Evolutionary conservation across 352 stramenopile genomes (phyloP).

Genomic region (Nannochloropsis limnetica): DNA sequence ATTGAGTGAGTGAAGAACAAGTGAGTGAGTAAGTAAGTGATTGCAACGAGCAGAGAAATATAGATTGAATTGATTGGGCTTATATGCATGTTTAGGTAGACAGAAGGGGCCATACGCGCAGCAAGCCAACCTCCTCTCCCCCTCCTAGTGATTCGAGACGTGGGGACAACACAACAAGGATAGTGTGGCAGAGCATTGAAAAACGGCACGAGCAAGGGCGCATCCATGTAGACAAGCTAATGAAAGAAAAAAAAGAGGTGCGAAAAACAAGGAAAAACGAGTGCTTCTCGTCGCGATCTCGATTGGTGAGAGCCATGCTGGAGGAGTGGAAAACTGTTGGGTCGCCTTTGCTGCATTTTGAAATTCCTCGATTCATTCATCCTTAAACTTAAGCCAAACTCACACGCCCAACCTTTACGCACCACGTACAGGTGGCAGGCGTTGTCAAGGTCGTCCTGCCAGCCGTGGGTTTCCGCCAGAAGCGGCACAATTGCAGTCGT

Average conservation of each 20-base stretch:
- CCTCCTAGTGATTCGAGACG: too few species aligned
- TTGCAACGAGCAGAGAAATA: neutral
- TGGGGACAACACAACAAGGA: too few species aligned
- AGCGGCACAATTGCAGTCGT: neutral
- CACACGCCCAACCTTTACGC: neutral
- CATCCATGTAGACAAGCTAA: too few species aligned
- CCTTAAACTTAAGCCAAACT: neutral
- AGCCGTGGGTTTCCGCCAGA: neutral
- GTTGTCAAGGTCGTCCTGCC: neutral
- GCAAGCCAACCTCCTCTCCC: too few species aligned
- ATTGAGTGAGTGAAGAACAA: too few species aligned
- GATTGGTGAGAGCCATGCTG: neutral
- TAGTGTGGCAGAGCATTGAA: too few species aligned
- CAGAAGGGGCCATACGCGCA: too few species aligned
- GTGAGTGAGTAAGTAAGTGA: neutral
- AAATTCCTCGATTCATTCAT: neutral
- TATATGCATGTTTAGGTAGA: too few species aligned
- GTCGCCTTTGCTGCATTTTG: neutral
- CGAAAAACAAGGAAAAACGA: neutral
- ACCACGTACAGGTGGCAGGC: neutral
- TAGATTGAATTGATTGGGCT: neutral
- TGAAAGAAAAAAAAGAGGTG: neutral
- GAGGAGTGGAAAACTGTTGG: too few species aligned
- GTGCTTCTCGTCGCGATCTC: neutral
- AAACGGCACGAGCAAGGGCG: too few species aligned